Conservation (phyloP, 164 flowering plant species). For the Chimonanthus praecox region DNA sequence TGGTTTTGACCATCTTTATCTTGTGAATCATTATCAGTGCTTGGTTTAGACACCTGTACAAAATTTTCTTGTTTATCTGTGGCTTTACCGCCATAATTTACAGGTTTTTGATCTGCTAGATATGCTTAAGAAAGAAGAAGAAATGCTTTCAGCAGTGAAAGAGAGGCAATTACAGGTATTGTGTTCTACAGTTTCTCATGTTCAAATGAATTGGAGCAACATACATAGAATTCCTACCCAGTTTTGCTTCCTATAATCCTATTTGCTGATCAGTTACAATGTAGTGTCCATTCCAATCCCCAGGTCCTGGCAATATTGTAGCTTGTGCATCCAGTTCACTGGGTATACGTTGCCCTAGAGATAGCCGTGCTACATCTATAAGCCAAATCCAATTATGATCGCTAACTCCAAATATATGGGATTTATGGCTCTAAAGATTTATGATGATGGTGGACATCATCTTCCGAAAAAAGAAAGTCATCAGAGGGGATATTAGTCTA, state of each 20-base stretch:
- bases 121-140: constrained; percentile 95
- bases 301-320: no score
- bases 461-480: no score
- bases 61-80: not conserved
- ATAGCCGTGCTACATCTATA: no score
- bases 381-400: no score
- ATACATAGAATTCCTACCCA: not conserved
- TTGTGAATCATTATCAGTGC: not conserved
- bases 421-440: no score
- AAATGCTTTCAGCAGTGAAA: constrained; percentile 74
- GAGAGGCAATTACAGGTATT: constrained; percentile 73
- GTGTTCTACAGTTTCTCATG: not conserved
- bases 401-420: no score
- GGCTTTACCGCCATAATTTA: not conserved
- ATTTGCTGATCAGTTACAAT: no score
- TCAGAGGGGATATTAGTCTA: no score
- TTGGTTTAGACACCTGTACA: not conserved
- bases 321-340: no score
- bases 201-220: not conserved
- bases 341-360: no score
- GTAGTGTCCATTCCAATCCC: no score
- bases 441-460: no score
- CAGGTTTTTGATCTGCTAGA: constrained; percentile 91
- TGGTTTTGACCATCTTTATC: constrained; percentile 16
- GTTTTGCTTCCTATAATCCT: not conserved